Evolutionary conservation across 805 yeast species (phyloP).

Genomic region (Starmerella asiatica): DNA sequence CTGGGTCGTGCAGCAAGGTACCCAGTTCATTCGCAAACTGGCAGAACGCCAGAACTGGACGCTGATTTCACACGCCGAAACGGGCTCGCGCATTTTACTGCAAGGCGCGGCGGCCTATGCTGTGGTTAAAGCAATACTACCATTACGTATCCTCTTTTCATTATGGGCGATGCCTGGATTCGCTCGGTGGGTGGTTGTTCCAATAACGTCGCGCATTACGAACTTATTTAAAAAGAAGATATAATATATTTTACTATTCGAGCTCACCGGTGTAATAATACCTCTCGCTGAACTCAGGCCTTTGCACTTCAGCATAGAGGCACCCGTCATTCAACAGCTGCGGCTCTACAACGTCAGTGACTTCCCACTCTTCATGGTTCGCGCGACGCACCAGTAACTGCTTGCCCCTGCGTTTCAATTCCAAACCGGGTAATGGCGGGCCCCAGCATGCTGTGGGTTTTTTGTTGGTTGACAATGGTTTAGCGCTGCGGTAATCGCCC

Average conservation of each 20-base stretch:
- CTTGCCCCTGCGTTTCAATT: slow-evolving; percentile 9
- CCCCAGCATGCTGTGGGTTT: slow-evolving; percentile 14
- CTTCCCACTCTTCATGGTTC: slow-evolving; percentile 6
- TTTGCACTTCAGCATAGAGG: slow-evolving; percentile 14
- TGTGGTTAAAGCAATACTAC: slow-evolving; percentile 44
- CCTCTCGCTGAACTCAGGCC: slow-evolving; percentile 14
- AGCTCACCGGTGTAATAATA: slow-evolving; percentile 19
- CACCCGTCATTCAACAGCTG: slow-evolving; percentile 15
- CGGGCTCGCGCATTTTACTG: slow-evolving; percentile 41
- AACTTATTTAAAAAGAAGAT: background rate
- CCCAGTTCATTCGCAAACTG: slow-evolving; percentile 41
- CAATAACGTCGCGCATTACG: slow-evolving; percentile 27
- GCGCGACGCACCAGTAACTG: slow-evolving; percentile 9
- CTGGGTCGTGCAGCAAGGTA: slow-evolving; percentile 48
- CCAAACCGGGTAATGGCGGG: slow-evolving; percentile 20
- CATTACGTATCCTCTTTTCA: slow-evolving; percentile 40
- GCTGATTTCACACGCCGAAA: slow-evolving; percentile 30
- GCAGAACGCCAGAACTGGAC: slow-evolving; percentile 26
- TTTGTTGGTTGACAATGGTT: slow-evolving; percentile 1
- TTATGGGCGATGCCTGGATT: slow-evolving; percentile 45
- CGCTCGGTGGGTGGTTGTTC: slow-evolving; percentile 39
- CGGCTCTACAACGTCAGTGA: slow-evolving; percentile 4
- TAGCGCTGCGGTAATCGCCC: slow-evolving; percentile 22
- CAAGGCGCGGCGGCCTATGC: slow-evolving; percentile 71
- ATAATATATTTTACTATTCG: slow-evolving; percentile 1